Evolutionary conservation across 2,329 filamentous ascomycete genomes (phyloP).

Genomic region (Penicillium frequentans): DNA sequence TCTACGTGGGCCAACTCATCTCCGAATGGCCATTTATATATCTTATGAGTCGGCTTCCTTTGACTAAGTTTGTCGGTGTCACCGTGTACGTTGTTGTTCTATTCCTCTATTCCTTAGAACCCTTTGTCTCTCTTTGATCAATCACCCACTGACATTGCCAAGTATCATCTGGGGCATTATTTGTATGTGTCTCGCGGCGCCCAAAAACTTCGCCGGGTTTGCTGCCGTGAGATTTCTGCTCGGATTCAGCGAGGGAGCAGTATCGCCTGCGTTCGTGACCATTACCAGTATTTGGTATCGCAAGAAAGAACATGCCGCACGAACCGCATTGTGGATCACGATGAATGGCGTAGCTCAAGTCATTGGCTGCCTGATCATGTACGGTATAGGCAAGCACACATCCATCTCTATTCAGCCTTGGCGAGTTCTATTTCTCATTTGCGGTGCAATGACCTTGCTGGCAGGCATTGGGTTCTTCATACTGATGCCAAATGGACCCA

Average conservation of each 20-base stretch:
- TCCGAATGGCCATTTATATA: slow-evolving; percentile 54
- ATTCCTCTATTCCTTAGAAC: neutral
- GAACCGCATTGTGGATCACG: slow-evolving; percentile 39
- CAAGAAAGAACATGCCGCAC: slow-evolving; percentile 33
- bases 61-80: slow-evolving; percentile 53
- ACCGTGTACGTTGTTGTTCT: slow-evolving; percentile 40
- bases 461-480: slow-evolving; percentile 49
- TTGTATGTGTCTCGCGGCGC: slow-evolving; percentile 48
- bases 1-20: slow-evolving; percentile 44
- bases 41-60: slow-evolving; percentile 50
- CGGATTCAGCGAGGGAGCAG: slow-evolving; percentile 48
- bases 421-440: slow-evolving; percentile 52
- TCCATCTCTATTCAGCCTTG: slow-evolving; percentile 46
- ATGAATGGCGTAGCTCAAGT: slow-evolving; percentile 51
- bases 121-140: neutral
- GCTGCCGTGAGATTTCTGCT: slow-evolving; percentile 44
- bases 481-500: slow-evolving; percentile 42
- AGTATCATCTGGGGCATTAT: slow-evolving; percentile 47
- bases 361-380: slow-evolving; percentile 50
- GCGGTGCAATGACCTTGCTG: slow-evolving; percentile 48
- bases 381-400: slow-evolving; percentile 49
- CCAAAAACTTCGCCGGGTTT: slow-evolving; percentile 42
- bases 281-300: slow-evolving; percentile 47
- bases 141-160: neutral
- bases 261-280: slow-evolving; percentile 49